Base-by-base conservation (phyloP, 805 yeast species). In the Saccharomycopsis amapae region DNA sequence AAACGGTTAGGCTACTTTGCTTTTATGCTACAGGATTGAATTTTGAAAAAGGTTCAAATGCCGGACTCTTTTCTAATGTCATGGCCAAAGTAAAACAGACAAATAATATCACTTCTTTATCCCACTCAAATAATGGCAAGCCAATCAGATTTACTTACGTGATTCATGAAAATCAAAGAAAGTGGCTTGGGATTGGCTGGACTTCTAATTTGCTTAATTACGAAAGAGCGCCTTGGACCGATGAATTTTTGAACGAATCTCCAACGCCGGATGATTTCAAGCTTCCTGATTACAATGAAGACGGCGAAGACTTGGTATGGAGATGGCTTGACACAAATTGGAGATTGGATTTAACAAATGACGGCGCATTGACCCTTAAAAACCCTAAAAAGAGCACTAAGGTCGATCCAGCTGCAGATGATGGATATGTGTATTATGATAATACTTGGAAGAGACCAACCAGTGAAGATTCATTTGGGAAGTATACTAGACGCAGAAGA, bases 111-210 rank as follows among this genome's bases (percentile, higher is more conserved):
- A 43, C 45, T 17, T 44, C 51, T 9, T 28, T 40, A 3, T 35
- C 46, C 15, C 47, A 44, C 35, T 26, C 39, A 5, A 45, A 48
- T 12, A 51, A 52, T n/a, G 69, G 69, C 5, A 69, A 69, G 48
- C 75, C 79, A 22, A 88, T 86, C 25, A 66, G 89, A 46, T 93
- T 89, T 63, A 89, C 97, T 3, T 90, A 86, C 63, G 97, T 87
- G 1, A 69, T 93, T 9, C 89, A 81, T 62, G 98, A 90, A 62
- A 90, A 90, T 62, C 97, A 90, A 67, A 78, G 98, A 59, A 79
- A 94, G 57, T 90, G 98, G 98, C 71, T 90, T 33, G 97, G 97
- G 12, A 85, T 90, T 56, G 98, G 98, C 10, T 90, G 98, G 98
- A 90, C 97, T 0, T 72, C 94, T 13, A 88, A 88, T 58, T 71